Conservation (phyloP, 129 eudicot species). For the Erigeron canadensis region DNA sequence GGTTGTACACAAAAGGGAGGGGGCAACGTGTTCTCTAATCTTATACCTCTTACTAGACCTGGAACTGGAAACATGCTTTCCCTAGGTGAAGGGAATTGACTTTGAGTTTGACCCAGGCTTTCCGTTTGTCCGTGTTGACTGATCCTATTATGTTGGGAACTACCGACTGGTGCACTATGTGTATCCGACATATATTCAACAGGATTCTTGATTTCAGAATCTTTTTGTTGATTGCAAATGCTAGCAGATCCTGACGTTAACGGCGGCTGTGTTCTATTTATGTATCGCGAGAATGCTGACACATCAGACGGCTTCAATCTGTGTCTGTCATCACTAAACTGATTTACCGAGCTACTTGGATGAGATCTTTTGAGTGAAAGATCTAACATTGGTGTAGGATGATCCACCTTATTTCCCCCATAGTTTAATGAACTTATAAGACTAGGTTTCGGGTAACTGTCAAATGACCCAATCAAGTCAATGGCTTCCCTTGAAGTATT, state of each 20-base stretch:
- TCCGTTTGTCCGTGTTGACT: constrained; percentile 44
- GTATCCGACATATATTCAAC: constrained; percentile 42
- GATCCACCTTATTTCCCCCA: constrained; percentile 47
- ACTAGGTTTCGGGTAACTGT: constrained; percentile 52
- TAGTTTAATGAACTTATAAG: constrained; percentile 37
- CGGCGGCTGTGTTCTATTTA: constrained; percentile 42
- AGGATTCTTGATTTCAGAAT: constrained; percentile 37
- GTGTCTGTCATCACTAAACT: constrained; percentile 48
- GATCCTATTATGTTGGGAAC: constrained; percentile 25
- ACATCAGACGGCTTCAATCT: constrained; percentile 73
- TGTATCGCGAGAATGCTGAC: constrained; percentile 83
- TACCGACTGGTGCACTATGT: constrained; percentile 28
- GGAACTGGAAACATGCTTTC: constrained; percentile 50
- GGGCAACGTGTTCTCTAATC: constrained; percentile 46
- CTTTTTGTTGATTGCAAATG: constrained; percentile 58
- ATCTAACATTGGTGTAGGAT: constrained; percentile 63
- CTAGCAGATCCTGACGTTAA: constrained; percentile 45
- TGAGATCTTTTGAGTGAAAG: constrained; percentile 68
- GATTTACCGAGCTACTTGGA: constrained; percentile 70
- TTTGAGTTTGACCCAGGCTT: constrained; percentile 22
- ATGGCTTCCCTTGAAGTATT: constrained; percentile 72
- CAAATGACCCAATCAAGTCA: constrained; percentile 82
- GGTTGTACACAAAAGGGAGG: constrained; percentile 46
- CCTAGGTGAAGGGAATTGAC: constrained; percentile 37
- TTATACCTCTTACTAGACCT: constrained; percentile 47